Conservation (phyloP, 352 stramenopile genomes). For the Globisporangium cederbergense region DNA sequence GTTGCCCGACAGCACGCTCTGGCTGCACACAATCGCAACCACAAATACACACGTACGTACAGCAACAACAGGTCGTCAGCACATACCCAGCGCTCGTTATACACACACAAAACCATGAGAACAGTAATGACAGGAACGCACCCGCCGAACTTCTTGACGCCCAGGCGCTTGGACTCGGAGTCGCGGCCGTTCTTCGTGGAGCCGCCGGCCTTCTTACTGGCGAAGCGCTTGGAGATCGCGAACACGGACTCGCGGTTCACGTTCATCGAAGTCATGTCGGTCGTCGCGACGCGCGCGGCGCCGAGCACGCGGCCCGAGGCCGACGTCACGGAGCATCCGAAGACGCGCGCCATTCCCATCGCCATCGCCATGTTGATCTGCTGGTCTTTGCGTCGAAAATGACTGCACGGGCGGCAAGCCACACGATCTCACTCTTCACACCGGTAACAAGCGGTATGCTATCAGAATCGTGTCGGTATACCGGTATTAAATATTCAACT, state of each 20-base stretch:
- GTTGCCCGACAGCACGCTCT: conserved; percentile 90
- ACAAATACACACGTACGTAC: neutral
- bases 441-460: too few relatives aligned
- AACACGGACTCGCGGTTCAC: conserved; percentile 44
- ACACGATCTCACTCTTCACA: too few relatives aligned
- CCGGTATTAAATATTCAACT: too few relatives aligned
- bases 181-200: conserved; percentile 98
- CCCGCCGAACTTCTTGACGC: conserved; percentile 97
- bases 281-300: conserved; percentile 13
- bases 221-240: conserved; percentile 61
- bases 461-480: too few relatives aligned
- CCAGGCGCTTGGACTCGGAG: conserved; percentile 94
- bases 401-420: too few relatives aligned
- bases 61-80: neutral
- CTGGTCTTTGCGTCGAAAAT: conserved; percentile 18
- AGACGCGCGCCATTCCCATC: conserved; percentile 69
- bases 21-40: conserved; percentile 23
- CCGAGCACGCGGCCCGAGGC: conserved; percentile 24
- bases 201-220: conserved; percentile 96
- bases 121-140: conserved; percentile 22
- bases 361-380: conserved; percentile 61
- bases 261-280: conserved; percentile 3
- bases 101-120: neutral
- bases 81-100: neutral
- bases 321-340: conserved; percentile 27